A percentile compares a stretch with the other conserved stretches of the same genome.
phyloP scores from a whole-genome alignment of 2,329 filamentous ascomycete species.

The Exophiala viscosa region DNA sequence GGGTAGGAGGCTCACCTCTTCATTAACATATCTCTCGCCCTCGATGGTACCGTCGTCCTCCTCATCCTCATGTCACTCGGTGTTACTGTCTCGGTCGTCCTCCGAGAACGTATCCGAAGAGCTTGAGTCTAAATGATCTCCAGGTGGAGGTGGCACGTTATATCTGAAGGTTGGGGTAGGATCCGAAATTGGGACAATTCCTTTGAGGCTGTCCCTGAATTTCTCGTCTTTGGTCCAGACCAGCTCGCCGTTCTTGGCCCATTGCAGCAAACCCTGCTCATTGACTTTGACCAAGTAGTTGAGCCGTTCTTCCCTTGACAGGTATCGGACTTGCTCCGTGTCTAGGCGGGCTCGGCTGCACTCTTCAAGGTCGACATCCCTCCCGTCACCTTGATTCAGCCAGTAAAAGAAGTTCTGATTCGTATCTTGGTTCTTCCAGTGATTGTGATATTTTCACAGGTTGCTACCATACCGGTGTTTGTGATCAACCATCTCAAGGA shows the following conservation, averaged over 20 bases:
- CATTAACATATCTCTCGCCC: slow-evolving; percentile 63
- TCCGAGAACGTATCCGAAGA: slow-evolving; percentile 29
- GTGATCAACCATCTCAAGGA: slow-evolving; percentile 76
- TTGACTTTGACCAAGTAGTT: slow-evolving; percentile 79
- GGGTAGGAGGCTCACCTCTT: slow-evolving; percentile 37
- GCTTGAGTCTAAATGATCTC: slow-evolving; percentile 16
- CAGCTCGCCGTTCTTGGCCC: slow-evolving; percentile 75
- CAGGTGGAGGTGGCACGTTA: slow-evolving; percentile 30
- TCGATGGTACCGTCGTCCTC: slow-evolving; percentile 16
- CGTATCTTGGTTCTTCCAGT: slow-evolving; percentile 75
- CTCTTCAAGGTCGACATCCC: slow-evolving; percentile 62
- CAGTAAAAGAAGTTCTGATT: slow-evolving; percentile 92
- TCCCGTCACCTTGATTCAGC: slow-evolving; percentile 79
- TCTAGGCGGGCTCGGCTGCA: slow-evolving; percentile 74
- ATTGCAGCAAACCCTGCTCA: slow-evolving; percentile 69
- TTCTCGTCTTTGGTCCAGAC: slow-evolving; percentile 68
- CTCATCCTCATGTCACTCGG: slow-evolving; percentile 15
- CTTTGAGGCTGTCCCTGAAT: slow-evolving; percentile 60
- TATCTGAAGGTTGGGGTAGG: slow-evolving; percentile 53
- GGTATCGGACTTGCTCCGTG: slow-evolving; percentile 74
- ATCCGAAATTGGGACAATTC: slow-evolving; percentile 63
- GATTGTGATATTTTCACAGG: slow-evolving; percentile 72
- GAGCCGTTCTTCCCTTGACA: slow-evolving; percentile 75
- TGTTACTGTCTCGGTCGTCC: slow-evolving; percentile 16
- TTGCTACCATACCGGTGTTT: slow-evolving; percentile 88